Conservation (phyloP, 495 filamentous ascomycete species). For the Penicillium bialowiezense region DNA sequence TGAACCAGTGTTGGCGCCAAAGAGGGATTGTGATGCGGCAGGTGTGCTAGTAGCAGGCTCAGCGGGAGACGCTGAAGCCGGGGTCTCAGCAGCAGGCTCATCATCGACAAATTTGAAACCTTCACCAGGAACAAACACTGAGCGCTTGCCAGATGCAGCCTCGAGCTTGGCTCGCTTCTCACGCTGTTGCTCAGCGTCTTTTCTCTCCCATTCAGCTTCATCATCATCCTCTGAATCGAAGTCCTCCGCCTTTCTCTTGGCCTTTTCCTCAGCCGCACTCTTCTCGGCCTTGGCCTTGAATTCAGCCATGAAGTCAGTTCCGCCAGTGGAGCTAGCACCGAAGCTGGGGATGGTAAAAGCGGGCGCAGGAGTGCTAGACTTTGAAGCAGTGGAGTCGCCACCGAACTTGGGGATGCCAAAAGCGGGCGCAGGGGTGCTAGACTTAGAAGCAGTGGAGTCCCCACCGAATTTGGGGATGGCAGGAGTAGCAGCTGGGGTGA, state of each 20-base stretch:
- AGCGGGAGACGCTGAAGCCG: constrained; percentile 3
- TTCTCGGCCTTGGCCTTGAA: constrained; percentile 36
- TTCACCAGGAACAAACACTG: constrained; percentile 41
- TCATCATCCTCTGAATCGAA: constrained; percentile 55
- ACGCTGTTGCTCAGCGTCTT: constrained; percentile 45
- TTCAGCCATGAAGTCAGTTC: constrained; percentile 35
- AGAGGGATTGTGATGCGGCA: background rate
- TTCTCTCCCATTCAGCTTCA: constrained; percentile 47
- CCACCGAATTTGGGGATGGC: background rate
- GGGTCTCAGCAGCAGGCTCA: constrained; percentile 9
- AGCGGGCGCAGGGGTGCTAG: background rate
- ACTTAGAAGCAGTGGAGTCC: background rate
- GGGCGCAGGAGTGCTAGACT: constrained; percentile 1
- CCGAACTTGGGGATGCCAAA: background rate
- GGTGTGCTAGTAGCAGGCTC: background rate
- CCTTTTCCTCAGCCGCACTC: constrained; percentile 38
- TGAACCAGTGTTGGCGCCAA: background rate
- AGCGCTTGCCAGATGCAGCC: constrained; percentile 25
- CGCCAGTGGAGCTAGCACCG: constrained; percentile 14
- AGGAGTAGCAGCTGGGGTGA: background rate
- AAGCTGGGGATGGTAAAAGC: constrained; percentile 33
- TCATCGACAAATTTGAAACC: constrained; percentile 35
- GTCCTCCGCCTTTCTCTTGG: constrained; percentile 54
- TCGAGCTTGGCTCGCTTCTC: constrained; percentile 40
- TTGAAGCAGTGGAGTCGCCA: background rate